A percentile compares a stretch with the other conserved stretches of the same genome.
These are phyloP conservation scores for Lunasporangiospora selenospora DNA, from an alignment of 192 early-diverging fungal genomes.

Conservation along the genomic window DNA sequence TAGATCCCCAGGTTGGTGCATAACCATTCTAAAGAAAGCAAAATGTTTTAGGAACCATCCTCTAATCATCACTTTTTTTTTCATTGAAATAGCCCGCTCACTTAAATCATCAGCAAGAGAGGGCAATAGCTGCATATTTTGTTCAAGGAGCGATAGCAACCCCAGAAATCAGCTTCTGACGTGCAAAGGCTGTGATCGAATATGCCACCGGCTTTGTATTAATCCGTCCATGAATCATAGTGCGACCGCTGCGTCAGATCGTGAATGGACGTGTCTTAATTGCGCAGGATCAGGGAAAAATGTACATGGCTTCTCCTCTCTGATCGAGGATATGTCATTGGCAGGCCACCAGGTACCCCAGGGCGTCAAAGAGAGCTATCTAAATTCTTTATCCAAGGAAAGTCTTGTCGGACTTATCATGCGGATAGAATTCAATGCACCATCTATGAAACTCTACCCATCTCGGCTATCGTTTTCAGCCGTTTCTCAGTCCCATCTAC, in stretches of 20 bases:
- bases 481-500: neutral
- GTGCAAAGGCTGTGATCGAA: constrained; percentile 45
- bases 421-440: constrained; percentile 22
- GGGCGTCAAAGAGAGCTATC: constrained; percentile 22
- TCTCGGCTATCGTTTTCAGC: constrained; percentile 26
- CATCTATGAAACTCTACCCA: constrained; percentile 25
- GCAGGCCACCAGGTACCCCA: constrained; percentile 21
- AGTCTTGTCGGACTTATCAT: constrained; percentile 26
- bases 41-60: too few relatives aligned
- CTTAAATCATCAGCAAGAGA: constrained; percentile 15
- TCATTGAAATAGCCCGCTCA: neutral
- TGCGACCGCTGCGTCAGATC: too few relatives aligned
- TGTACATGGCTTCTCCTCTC: constrained; percentile 12
- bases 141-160: neutral
- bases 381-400: constrained; percentile 16
- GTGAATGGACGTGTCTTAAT: too few relatives aligned
- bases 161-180: constrained; percentile 38
- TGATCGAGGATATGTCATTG: constrained; percentile 39
- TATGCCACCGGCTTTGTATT: constrained; percentile 49
- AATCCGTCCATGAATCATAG: too few relatives aligned
- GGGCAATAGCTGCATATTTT: constrained; percentile 29
- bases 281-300: too few relatives aligned
- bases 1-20: too few relatives aligned
- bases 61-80: too few relatives aligned
- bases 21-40: too few relatives aligned